Evolutionary conservation across 768 basidiomycete genomes (phyloP).

Genomic region (Vishniacozyma victoriae): DNA sequence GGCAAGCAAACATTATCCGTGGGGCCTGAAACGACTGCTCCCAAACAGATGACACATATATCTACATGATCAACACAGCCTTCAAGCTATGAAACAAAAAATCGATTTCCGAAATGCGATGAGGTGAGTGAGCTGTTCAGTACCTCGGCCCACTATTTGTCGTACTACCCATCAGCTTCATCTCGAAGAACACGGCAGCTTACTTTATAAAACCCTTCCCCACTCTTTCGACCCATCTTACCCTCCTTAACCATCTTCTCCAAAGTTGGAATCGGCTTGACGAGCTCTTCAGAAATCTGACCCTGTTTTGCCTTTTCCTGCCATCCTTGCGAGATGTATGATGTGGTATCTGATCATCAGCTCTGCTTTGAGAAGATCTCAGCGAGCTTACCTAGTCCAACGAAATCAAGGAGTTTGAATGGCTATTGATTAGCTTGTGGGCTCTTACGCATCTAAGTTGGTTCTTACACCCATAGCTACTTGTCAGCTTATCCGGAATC

Average conservation of each 20-base stretch:
- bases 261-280: slow-evolving; percentile 44
- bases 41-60: too few relatives aligned
- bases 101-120: too few relatives aligned
- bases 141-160: too few relatives aligned
- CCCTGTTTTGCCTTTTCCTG: slow-evolving; percentile 45
- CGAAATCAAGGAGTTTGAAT: slow-evolving; percentile 48
- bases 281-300: slow-evolving; percentile 41
- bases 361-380: background rate
- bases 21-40: too few relatives aligned
- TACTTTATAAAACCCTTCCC: slow-evolving; percentile 50
- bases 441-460: background rate
- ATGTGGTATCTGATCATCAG: slow-evolving; percentile 39
- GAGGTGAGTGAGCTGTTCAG: too few relatives aligned
- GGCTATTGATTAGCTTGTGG: slow-evolving; percentile 21
- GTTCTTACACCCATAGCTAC: slow-evolving; percentile 46
- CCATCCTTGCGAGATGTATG: slow-evolving; percentile 49
- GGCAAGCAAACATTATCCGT: too few relatives aligned
- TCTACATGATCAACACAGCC: too few relatives aligned
- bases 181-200: slow-evolving; percentile 17
- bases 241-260: slow-evolving; percentile 48
- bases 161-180: too few relatives aligned
- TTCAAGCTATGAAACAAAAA: too few relatives aligned
- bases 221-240: slow-evolving; percentile 49
- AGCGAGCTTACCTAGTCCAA: slow-evolving; percentile 47
- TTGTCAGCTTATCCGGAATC: background rate